Evolutionary conservation across 768 basidiomycete genomes (phyloP).

Genomic region (Ramaria rubella): DNA sequence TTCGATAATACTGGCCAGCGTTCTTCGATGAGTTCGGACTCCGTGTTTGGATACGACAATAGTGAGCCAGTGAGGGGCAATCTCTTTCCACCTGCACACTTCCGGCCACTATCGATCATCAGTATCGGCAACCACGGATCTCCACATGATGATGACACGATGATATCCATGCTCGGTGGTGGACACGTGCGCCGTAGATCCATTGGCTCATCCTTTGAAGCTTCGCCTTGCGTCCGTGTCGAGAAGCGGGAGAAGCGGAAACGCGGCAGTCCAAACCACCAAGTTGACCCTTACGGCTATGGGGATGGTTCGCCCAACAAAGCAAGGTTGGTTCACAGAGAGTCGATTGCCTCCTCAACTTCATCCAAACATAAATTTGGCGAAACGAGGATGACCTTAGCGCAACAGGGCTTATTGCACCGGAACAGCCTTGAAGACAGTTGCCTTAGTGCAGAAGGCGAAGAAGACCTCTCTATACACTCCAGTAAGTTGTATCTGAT

Average conservation of each 20-base stretch:
- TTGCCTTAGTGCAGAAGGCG: constrained; percentile 53
- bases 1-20: constrained; percentile 57
- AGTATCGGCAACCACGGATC: constrained; percentile 49
- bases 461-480: constrained; percentile 43
- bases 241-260: constrained; percentile 55
- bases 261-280: constrained; percentile 27
- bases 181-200: constrained; percentile 67
- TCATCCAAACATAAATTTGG: constrained; percentile 59
- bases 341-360: constrained; percentile 59
- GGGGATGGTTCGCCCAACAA: constrained; percentile 25
- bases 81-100: constrained; percentile 42
- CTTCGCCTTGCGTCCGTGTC: constrained; percentile 60
- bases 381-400: constrained; percentile 59
- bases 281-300: constrained; percentile 16
- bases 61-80: constrained; percentile 31
- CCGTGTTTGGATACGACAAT: constrained; percentile 50
- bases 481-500: constrained; percentile 39
- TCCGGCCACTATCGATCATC: constrained; percentile 58
- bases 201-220: constrained; percentile 56
- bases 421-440: constrained; percentile 64
- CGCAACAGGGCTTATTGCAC: constrained; percentile 54
- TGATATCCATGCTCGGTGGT: constrained; percentile 79
- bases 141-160: constrained; percentile 67
- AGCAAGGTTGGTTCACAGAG: constrained; percentile 49
- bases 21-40: constrained; percentile 48